A percentile compares a stretch with the other conserved stretches of the same genome.
phyloP scores from a whole-genome alignment of 2,329 filamentous ascomycete genomes.

The Hypoxylon sp. region DNA sequence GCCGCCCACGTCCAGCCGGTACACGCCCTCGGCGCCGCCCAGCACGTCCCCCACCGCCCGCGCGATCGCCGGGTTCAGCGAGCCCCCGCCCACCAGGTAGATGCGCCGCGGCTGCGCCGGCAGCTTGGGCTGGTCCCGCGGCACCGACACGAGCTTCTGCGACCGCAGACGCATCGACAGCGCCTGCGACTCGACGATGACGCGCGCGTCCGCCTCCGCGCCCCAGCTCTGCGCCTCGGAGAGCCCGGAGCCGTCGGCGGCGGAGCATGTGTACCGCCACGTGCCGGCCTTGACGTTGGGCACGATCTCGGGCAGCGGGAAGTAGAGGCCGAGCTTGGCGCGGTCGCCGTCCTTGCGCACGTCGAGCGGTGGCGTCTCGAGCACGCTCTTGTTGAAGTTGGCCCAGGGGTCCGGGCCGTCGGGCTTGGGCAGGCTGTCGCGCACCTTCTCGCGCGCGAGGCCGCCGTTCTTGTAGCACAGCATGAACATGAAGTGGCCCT shows the following conservation, averaged over 20 bases:
- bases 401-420: slow-evolving; percentile 70
- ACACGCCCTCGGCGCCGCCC: slow-evolving; percentile 88
- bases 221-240: slow-evolving; percentile 57
- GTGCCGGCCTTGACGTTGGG: slow-evolving; percentile 87
- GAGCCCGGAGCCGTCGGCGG: slow-evolving; percentile 64
- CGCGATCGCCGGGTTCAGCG: slow-evolving; percentile 87
- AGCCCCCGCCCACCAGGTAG: slow-evolving; percentile 94
- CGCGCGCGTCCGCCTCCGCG: slow-evolving; percentile 77
- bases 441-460: slow-evolving; percentile 87
- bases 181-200: slow-evolving; percentile 94
- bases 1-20: slow-evolving; percentile 90
- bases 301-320: slow-evolving; percentile 93
- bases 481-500: slow-evolving; percentile 99
- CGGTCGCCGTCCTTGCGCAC: slow-evolving; percentile 60
- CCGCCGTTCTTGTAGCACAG: slow-evolving; percentile 99
- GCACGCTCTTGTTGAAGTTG: slow-evolving; percentile 77
- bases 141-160: slow-evolving; percentile 72
- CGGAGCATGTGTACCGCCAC: slow-evolving; percentile 76
- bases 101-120: slow-evolving; percentile 87
- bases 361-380: slow-evolving; percentile 73
- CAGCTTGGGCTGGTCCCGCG: slow-evolving; percentile 55
- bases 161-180: slow-evolving; percentile 89
- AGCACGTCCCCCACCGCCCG: slow-evolving; percentile 86
- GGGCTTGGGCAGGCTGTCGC: slow-evolving; percentile 75
- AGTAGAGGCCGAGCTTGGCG: slow-evolving; percentile 93